Evolutionary conservation across 2,329 filamentous ascomycete genomes (phyloP).

Genomic region (Nigrograna mackinnonii): DNA sequence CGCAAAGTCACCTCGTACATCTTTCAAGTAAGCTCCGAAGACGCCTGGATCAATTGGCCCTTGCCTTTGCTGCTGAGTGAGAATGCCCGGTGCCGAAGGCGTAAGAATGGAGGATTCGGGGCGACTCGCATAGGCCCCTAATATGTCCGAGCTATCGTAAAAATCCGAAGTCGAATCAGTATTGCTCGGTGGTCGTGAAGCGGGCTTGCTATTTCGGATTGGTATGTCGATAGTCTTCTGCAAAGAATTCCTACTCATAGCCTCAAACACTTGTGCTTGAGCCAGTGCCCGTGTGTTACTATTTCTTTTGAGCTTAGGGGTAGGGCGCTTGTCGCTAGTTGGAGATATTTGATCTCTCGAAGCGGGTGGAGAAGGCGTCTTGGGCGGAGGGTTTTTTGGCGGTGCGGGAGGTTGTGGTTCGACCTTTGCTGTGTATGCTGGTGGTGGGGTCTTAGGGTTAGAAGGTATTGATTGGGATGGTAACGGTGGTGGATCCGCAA

Average conservation of each 20-base stretch:
- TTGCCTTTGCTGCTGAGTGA: background rate
- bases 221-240: slow-evolving; percentile 7
- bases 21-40: slow-evolving; percentile 6
- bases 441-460: slow-evolving; percentile 23
- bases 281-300: slow-evolving; percentile 28
- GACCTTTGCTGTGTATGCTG: slow-evolving; percentile 16
- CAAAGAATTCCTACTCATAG: too few relatives aligned
- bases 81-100: background rate
- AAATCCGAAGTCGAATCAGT: slow-evolving; percentile 17
- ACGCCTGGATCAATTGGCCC: slow-evolving; percentile 11
- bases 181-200: slow-evolving; percentile 15
- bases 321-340: slow-evolving; percentile 16
- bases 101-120: slow-evolving; percentile 4
- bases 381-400: background rate
- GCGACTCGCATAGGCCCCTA: slow-evolving; percentile 6
- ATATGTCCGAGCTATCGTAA: slow-evolving; percentile 10
- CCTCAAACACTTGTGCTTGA: slow-evolving; percentile 35
- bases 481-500: slow-evolving; percentile 18
- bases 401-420: background rate
- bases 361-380: background rate
- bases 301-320: slow-evolving; percentile 26
- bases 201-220: slow-evolving; percentile 1
- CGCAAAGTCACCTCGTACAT: too few relatives aligned
- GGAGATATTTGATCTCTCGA: slow-evolving; percentile 1
- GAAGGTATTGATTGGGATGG: background rate